These are phyloP conservation scores for Debaryomycetaceae sp. DNA, from an alignment of 1,139 yeast species.

Conservation along the genomic window DNA sequence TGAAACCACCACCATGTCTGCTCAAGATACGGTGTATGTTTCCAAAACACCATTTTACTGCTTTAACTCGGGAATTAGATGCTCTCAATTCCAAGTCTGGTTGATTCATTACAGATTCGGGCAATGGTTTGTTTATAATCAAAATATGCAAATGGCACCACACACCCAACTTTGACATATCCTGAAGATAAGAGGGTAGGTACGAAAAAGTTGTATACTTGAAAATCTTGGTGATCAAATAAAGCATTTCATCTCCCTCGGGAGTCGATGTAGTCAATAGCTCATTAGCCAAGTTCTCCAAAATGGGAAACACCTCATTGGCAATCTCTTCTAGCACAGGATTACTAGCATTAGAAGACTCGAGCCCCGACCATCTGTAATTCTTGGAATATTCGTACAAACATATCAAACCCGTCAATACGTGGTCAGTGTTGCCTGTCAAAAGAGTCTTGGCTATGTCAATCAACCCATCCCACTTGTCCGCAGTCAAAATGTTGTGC, in stretches of 20 bases:
- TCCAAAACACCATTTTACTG: conserved; percentile 73
- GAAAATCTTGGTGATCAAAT: conserved; percentile 60
- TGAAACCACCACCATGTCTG: conserved; percentile 51
- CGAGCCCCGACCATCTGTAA: conserved; percentile 54
- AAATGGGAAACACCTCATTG: conserved; percentile 48
- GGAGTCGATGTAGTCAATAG: conserved; percentile 27
- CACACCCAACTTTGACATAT: conserved; percentile 48
- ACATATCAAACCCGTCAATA: conserved; percentile 56
- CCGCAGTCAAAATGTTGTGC: conserved; percentile 38
- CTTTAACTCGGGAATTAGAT: conserved; percentile 50
- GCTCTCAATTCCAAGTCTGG: conserved; percentile 31
- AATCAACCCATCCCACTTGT: conserved; percentile 46
- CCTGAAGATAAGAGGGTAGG: conserved; percentile 56
- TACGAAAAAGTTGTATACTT: conserved; percentile 57
- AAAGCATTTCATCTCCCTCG: conserved; percentile 54
- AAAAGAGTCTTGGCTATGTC: conserved; percentile 39
- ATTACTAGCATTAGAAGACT: conserved; percentile 37
- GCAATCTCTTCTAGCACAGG: conserved; percentile 48
- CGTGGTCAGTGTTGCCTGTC: conserved; percentile 33
- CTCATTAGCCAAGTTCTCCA: conserved; percentile 48
- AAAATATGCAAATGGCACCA: conserved; percentile 65
- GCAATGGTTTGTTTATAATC: conserved; percentile 45
- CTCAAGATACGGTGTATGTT: conserved; percentile 58
- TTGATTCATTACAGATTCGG: conserved; percentile 33
- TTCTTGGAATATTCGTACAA: conserved; percentile 54